A percentile compares a stretch with the other conserved stretches of the same genome.
Evolutionary conservation across 768 basidiomycete species (phyloP).

Genomic region (Kwoniella mangroviensis): DNA sequence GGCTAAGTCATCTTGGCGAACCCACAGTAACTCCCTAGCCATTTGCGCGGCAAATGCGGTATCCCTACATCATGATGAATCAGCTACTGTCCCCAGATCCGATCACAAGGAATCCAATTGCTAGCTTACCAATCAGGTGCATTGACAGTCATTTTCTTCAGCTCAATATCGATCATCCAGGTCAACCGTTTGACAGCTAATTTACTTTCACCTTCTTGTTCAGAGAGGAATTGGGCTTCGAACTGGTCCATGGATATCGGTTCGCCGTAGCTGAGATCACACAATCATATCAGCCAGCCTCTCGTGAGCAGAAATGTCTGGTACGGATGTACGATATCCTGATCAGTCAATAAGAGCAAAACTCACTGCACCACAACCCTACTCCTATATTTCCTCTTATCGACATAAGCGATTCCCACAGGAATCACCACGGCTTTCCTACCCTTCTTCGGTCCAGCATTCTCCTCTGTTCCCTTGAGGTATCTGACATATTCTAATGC

Average conservation of each 20-base stretch:
- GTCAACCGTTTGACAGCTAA: constrained; percentile 87
- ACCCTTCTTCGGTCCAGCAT: constrained; percentile 45
- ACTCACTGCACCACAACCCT: constrained; percentile 66
- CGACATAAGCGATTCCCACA: constrained; percentile 87
- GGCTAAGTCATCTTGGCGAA: constrained; percentile 72
- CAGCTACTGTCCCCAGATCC: neutral
- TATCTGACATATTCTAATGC: constrained; percentile 90
- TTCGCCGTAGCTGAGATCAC: constrained; percentile 70
- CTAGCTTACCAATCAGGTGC: constrained; percentile 80
- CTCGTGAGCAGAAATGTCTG: neutral
- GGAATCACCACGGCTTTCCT: constrained; percentile 74
- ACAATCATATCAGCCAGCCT: neutral
- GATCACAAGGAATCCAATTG: no score
- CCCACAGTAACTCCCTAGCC: constrained; percentile 93
- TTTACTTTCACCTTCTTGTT: constrained; percentile 70
- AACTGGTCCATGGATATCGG: constrained; percentile 78
- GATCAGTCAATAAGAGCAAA: neutral
- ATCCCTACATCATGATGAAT: constrained; percentile 65
- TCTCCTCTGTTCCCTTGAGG: constrained; percentile 59
- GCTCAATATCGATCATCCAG: constrained; percentile 69
- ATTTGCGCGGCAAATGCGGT: constrained; percentile 87
- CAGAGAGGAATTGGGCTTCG: constrained; percentile 75
- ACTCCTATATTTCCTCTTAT: constrained; percentile 94
- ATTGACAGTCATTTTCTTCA: constrained; percentile 81
- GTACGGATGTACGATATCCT: neutral